These are phyloP conservation scores for Suhomyces sp. DNA, from an alignment of 805 yeast species.

Conservation along the genomic window DNA sequence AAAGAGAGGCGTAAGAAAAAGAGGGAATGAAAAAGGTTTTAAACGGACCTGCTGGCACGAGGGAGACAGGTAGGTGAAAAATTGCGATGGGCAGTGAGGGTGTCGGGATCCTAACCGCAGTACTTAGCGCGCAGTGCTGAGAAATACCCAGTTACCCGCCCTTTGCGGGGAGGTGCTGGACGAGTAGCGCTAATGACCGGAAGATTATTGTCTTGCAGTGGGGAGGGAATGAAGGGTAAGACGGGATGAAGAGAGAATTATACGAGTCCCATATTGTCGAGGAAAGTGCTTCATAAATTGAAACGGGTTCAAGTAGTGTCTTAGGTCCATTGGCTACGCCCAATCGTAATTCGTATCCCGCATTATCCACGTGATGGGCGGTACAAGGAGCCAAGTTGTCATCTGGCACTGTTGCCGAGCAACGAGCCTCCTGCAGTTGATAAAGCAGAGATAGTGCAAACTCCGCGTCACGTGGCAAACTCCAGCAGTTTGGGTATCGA, in stretches of 20 bases:
- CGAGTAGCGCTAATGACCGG: not conserved
- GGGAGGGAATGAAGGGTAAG: not conserved
- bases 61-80: slow-evolving; percentile 10
- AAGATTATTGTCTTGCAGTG: not conserved
- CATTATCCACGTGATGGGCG: not conserved
- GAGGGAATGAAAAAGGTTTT: slow-evolving; percentile 14
- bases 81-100: slow-evolving; percentile 3
- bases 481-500: not conserved
- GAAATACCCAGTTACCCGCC: slow-evolving; percentile 10
- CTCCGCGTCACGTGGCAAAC: not conserved
- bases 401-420: not conserved
- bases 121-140: slow-evolving; percentile 3
- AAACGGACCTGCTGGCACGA: slow-evolving; percentile 14
- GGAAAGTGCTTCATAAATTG: not conserved
- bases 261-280: not conserved
- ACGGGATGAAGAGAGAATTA: not conserved
- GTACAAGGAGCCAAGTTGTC: not conserved
- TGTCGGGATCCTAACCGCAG: slow-evolving; percentile 1
- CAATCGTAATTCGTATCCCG: not conserved
- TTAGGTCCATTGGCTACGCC: too few relatives aligned
- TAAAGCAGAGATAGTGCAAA: not conserved
- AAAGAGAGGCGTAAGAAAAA: slow-evolving; percentile 19
- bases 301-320: too few relatives aligned
- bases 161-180: not conserved
- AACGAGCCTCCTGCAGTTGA: not conserved